phyloP scores from a whole-genome alignment of 2,329 filamentous ascomycete genomes.

The Trichoderma afroharzianum region DNA sequence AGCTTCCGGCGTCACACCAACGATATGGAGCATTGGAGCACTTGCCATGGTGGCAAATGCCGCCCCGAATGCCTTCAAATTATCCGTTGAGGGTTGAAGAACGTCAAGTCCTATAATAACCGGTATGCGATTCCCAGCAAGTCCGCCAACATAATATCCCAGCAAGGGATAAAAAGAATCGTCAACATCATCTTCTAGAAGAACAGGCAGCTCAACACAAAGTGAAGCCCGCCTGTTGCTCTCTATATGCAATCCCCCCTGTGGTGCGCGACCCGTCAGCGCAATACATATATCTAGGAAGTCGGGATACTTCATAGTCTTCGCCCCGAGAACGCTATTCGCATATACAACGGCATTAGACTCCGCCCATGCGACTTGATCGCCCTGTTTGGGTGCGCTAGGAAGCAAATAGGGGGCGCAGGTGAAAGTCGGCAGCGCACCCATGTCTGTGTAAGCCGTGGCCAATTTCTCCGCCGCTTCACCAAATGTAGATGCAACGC shows the following conservation, averaged over 20 bases:
- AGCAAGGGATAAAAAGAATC: conserved; percentile 38
- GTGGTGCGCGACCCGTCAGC: conserved; percentile 44
- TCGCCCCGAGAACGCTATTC: conserved; percentile 43
- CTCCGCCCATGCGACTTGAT: conserved; percentile 43
- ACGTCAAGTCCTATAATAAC: conserved; percentile 34
- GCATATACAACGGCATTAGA: conserved; percentile 45
- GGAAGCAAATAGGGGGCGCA: conserved; percentile 43
- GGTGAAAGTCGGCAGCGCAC: conserved; percentile 39
- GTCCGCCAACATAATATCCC: conserved; percentile 35
- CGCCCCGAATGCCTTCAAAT: conserved; percentile 42
- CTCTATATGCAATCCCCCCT: conserved; percentile 44
- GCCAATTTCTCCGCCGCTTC: conserved; percentile 33
- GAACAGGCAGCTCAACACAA: conserved; percentile 32
- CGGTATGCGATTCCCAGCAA: conserved; percentile 32
- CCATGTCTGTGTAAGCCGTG: conserved; percentile 38
- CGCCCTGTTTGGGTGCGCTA: conserved; percentile 27
- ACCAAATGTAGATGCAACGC: conserved; percentile 31
- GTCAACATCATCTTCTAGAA: conserved; percentile 27
- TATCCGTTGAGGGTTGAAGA: conserved; percentile 23
- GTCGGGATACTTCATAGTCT: conserved; percentile 44
- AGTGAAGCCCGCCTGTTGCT: conserved; percentile 34
- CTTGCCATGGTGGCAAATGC: conserved; percentile 41
- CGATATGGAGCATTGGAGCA: conserved; percentile 44
- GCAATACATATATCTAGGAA: conserved; percentile 43
- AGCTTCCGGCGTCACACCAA: conserved; percentile 38